phyloP scores from a whole-genome alignment of 1,284 basidiomycete species.

The Termitomyces sp. region DNA sequence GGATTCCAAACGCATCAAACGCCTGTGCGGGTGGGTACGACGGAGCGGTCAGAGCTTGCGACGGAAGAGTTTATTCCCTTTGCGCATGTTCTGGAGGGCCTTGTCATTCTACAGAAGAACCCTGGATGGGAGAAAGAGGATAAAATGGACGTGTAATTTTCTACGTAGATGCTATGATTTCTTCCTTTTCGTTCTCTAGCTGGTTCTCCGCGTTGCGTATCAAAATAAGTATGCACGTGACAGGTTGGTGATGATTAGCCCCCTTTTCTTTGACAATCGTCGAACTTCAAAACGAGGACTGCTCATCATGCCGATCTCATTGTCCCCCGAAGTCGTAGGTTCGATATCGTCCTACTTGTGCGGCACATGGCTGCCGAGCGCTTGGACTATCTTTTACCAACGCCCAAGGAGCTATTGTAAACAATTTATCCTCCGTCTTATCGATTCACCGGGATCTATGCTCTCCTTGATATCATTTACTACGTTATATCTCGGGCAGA shows the following conservation, averaged over 20 bases:
- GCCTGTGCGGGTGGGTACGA: slow-evolving; percentile 91
- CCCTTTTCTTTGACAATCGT: no score
- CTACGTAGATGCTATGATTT: slow-evolving; percentile 10
- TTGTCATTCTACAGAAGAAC: slow-evolving; percentile 85
- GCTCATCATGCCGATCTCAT: background rate
- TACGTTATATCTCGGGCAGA: background rate
- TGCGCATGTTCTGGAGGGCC: slow-evolving; percentile 83
- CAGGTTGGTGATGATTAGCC: no score
- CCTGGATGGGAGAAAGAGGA: slow-evolving; percentile 81
- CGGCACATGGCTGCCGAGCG: no score
- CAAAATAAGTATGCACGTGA: background rate
- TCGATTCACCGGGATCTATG: background rate
- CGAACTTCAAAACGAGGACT: background rate
- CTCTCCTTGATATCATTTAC: background rate
- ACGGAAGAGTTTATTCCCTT: slow-evolving; percentile 97
- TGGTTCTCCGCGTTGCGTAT: background rate
- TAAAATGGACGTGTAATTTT: slow-evolving; percentile 65
- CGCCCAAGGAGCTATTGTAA: background rate
- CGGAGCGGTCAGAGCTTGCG: slow-evolving; percentile 91
- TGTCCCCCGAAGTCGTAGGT: background rate
- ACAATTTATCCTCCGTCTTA: background rate
- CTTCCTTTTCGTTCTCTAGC: background rate
- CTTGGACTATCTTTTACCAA: background rate
- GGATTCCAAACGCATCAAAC: slow-evolving; percentile 98
- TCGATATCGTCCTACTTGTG: background rate